Base-by-base conservation (phyloP, 306 rosid genomes). In the Alnus rubra region DNA sequence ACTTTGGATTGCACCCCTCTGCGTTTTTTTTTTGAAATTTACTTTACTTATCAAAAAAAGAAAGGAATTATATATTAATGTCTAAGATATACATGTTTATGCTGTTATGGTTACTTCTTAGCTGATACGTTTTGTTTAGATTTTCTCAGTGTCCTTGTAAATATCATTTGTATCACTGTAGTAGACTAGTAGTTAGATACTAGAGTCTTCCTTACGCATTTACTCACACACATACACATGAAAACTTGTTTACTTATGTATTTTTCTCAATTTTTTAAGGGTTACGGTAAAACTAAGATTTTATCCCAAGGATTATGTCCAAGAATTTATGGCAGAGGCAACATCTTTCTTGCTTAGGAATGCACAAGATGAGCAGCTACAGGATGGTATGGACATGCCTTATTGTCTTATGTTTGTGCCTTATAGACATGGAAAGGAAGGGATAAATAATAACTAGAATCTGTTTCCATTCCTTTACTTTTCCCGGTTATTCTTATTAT, bases 261-360 rank as follows among this genome's bases (percentile, higher is more conserved):
- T 9, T 33, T 79, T 79, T 45, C 77, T 60, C 78, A 74, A 30
- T 63, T 42, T 75, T 81, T 84, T 73, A 63, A 94, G 98, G 95
- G 85, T 82, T 71, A 92, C 98, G 0, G 78, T 52, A 59, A 81
- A 90, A 83, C 77, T 94, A 82, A 90, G 98, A 80, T 89, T 87
- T 81, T 94, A 92, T 72, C 89, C 93, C 45, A 92, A 94, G 79
- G 90, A 89, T 49, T 89, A 92, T 69, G 82, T 92, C 86, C 97
- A 86, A 80, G 88, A 89, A 59, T 91, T 88, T 75, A 94, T 90
- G 97, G 97, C 95, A 19, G 95, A 94, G 86, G 88, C 90, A 37
- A 81, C 89, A 78, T 93, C 97, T 19, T 92, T 89, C 81, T 77
- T 94, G 85, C 81, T 94, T 78, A 84, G 98, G 82, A 92, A 89